Base-by-base conservation (phyloP, 352 stramenopile species). In the Saprolegnia parasitica region DNA sequence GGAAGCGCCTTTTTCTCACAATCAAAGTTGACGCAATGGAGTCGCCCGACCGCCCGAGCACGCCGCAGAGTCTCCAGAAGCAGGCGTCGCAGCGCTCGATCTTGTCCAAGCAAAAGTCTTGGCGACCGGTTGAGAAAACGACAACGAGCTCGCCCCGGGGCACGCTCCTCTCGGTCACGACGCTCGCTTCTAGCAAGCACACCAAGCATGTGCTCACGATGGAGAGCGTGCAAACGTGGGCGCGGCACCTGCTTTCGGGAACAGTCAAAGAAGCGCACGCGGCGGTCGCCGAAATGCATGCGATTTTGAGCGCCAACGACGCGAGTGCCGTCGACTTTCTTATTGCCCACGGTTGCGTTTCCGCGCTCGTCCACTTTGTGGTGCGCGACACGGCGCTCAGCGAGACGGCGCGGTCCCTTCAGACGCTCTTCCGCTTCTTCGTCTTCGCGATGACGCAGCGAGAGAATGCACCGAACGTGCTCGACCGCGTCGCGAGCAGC, bases 381-480 rank as follows among this genome's bases (percentile, higher is more conserved):
- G 45, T 52, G 6, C 63, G 63, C 4, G 46, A 70, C 18, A 13
- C 32, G 1, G 42, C 6, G 0, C 39, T 70, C 8, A 23, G 13
- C 2, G 63, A 70, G 52, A 26, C 49, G n/a, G 61, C 45, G 20
- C n/a, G 10, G 50, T 47, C 45, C 11, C 10, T 70, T 11, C 3
- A 15, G 3, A 52, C 55, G 20, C 23, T 70, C 26, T 70, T 70
- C 32, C 16, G n/a, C 5, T 49, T 60, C 18, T 70, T 46, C 18
- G 5, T 70, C 18, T n/a, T 62, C 54, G 3, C 20, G 13, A 4
- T 9, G 52, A 24, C 35, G 13, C 35, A 60, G 11, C 52, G n/a
- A 16, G 11, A 70, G 6, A 52, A 70, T 37, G 21, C 54, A 37
- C 23, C 55, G 32, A 52, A 70, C 54, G 61, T 70, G 40, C 11